Conservation (phyloP, 1,284 basidiomycete species). For the Cryptococcus maquisensis region DNA sequence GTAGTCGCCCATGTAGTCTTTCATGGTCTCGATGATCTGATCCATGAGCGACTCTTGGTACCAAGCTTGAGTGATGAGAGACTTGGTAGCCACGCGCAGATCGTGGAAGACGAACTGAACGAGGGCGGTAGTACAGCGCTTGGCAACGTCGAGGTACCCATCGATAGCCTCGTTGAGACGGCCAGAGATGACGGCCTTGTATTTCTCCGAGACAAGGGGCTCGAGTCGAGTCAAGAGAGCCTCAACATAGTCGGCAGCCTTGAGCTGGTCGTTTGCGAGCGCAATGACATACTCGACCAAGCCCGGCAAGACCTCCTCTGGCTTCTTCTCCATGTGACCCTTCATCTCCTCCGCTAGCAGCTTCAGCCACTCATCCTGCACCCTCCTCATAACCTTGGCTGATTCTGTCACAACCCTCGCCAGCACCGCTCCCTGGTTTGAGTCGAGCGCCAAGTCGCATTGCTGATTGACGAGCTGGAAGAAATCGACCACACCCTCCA, state of each 20-base stretch:
- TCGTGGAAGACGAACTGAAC: conserved; percentile 96
- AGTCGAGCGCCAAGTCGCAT: conserved; percentile 89
- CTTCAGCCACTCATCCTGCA: conserved; percentile 83
- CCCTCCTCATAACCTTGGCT: conserved; percentile 82
- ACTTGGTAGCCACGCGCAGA: conserved; percentile 79
- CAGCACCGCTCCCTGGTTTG: conserved; percentile 89
- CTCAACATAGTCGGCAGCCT: conserved; percentile 90
- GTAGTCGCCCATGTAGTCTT: conserved; percentile 92
- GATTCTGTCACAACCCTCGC: conserved; percentile 85
- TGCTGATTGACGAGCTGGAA: conserved; percentile 99
- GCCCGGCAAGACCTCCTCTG: conserved; percentile 81
- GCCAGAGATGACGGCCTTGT: conserved; percentile 75
- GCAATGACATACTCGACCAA: conserved; percentile 95
- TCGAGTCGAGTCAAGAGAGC: conserved; percentile 79
- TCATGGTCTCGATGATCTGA: conserved; percentile 90
- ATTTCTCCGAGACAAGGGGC: conserved; percentile 88
- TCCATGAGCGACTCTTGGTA: conserved; percentile 58
- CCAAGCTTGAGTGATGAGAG: conserved; percentile 77
- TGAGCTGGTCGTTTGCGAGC: conserved; percentile 97
- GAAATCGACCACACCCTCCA: conserved; percentile 87
- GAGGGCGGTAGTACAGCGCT: conserved; percentile 89
- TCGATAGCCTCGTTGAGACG: conserved; percentile 93
- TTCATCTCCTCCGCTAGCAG: conserved; percentile 81
- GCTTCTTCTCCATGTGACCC: conserved; percentile 73
- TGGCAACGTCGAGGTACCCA: conserved; percentile 95